Percentiles rank a stretch among this genome's conserved stretches.
phyloP scores from a whole-genome alignment of 2,329 filamentous ascomycete species.

The Apiospora malaysiana region DNA sequence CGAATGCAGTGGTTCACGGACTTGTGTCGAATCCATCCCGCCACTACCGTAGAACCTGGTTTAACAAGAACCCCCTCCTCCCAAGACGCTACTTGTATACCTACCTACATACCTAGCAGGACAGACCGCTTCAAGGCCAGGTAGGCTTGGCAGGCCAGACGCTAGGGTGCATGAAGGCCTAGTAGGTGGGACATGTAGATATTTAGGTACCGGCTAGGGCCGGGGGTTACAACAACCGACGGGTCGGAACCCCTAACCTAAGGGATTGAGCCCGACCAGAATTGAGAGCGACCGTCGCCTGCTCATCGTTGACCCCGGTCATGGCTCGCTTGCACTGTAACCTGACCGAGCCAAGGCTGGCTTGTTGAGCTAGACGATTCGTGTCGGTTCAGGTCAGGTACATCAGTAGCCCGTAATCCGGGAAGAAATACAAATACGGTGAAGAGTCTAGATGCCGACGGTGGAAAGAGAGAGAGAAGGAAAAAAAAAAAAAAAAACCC shows the following conservation, averaged over 20 bases:
- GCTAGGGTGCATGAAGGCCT: background rate
- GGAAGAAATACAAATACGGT: background rate
- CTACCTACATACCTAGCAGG: background rate
- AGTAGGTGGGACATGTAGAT: background rate
- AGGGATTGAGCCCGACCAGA: background rate
- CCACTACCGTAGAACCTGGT: background rate
- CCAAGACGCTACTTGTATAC: background rate
- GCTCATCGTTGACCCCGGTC: background rate
- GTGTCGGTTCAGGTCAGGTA: background rate
- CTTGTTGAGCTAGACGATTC: conserved; percentile 15
- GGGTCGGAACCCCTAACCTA: background rate
- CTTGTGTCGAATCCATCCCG: background rate
- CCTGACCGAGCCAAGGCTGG: background rate
- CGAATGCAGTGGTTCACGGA: background rate
- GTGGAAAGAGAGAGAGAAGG: background rate
- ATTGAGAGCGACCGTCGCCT: background rate
- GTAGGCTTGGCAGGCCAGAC: background rate
- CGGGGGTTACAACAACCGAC: conserved; percentile 2
- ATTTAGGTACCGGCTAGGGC: background rate
- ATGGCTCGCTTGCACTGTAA: background rate
- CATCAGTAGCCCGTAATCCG: background rate
- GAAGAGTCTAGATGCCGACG: background rate
- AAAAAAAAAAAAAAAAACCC: no score
- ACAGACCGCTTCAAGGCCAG: conserved; percentile 9
- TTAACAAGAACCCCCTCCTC: background rate